Evolutionary conservation across 1,139 yeast genomes (phyloP), one percentile per base, ranked within the genome.

Genomic region (Taphrina pruni): DNA sequence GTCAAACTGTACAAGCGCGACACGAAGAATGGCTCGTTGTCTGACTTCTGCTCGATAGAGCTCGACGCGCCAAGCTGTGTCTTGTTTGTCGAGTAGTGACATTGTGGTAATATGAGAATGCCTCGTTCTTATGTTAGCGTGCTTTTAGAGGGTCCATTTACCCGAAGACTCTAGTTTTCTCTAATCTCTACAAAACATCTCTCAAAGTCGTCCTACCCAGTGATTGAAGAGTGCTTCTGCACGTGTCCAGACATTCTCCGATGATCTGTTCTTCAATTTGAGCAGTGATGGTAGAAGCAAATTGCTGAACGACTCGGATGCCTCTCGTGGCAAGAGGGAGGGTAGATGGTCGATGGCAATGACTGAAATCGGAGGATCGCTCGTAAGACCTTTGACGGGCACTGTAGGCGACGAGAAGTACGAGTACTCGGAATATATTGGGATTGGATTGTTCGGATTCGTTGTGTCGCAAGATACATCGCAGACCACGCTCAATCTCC

Each of bases 391-490:
- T 73, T 87, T 85, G 60, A 93, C 98, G 14, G 81, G 80, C 57
- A 90, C 97, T 8, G 97, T 92, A 74, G 99, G 99, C 75, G 90
- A 86, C 74, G 86, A 85, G 81, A 94, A 94, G 14, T 89, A 93
- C 43, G 99, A 94, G 70, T 97, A 96, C 74, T 90, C 83, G 45
- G 86, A 83, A 80, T 94, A 95, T 70, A 94, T 94, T 73, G 99
- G 99, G 72, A 94, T 86, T 72, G 99, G 99, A 81, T 94, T 94
- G 83, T 92, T 95, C 71, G 98, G 98, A 80, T 94, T 95, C 70
- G 99, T 94, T 66, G 98, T 94, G 81, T 95, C 99, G 71, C 99
- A 99, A 70, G 97, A 90, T 70, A 94, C 99, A 79, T 94, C 99
- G 66, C 94, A 97, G 73, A 95, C 91, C 26, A 95, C 90, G 79